Base-by-base conservation (phyloP, 257 asterid species). In the Catharanthus roseus region DNA sequence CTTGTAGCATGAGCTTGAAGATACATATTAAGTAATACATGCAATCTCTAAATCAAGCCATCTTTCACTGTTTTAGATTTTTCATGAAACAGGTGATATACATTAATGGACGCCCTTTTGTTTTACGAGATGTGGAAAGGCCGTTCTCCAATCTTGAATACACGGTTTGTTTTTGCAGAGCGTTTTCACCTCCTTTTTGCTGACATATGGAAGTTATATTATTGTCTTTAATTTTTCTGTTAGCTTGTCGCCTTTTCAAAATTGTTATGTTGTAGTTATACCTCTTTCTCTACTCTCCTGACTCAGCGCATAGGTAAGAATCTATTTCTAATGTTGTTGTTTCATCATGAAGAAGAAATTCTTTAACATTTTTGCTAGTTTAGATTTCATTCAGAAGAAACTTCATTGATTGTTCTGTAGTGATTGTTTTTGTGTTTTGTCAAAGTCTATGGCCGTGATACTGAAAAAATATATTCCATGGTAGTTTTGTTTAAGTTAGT, bases 101-200 rank as follows among this genome's bases (percentile, higher is more conserved):
- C 84, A 89, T 93, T 70, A 93, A 93, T 79, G 85, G 93, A 50
- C 97, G 98, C 47, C 98, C 98, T 77, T 93, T 93, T 85, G 98
- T 93, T 64, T 87, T 93, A 82, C 97, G 98, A 69, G 98, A 93
- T 72, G 96, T 93, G 70, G 98, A 89, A 82, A 92, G 89, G 79
- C 98, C 98, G 29, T 93, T 93, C 75, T 90, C 98, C 15, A 93
- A 93, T 88, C 96, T 93, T 56, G 98, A 93, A 74, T 90, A 93
- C 83, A 93, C 98, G 96, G 98, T 93, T 80, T 64, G 93, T 85
- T 72, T 29, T 74, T 68, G 51, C 34, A 68, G 70, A 79, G 45
- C n/a, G n/a, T 62, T 65, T 69, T 79, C 72, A 74, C 64, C 64
- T 29, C 62, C 26, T 51, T 15, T n/a, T 33, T 54, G n/a, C 61